Percentiles rank a stretch among this genome's conserved stretches.
These are phyloP conservation scores for Medicago ruthenica DNA, from an alignment of 306 rosid genomes.

Conservation along the genomic window DNA sequence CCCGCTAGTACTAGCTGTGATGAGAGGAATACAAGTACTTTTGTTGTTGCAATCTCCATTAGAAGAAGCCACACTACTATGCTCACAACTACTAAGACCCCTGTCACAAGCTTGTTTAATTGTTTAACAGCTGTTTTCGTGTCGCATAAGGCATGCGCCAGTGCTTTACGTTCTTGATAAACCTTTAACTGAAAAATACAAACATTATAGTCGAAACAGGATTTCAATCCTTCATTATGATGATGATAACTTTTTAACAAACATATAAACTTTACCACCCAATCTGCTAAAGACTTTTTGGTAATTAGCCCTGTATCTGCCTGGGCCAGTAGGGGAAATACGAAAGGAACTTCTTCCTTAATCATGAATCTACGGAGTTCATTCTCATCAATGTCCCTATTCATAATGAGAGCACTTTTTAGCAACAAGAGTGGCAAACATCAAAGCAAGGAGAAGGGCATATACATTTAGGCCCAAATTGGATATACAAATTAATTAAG, in stretches of 20 bases:
- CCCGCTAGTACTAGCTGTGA: constrained; percentile 78
- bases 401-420: constrained; percentile 30
- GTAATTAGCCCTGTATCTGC: constrained; percentile 62
- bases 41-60: constrained; percentile 87
- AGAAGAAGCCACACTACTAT: constrained; percentile 80
- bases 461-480: neutral
- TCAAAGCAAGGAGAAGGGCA: neutral
- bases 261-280: constrained; percentile 74
- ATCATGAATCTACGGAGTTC: constrained; percentile 84
- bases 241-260: neutral
- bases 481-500: neutral
- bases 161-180: constrained; percentile 79
- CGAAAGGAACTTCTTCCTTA: constrained; percentile 76
- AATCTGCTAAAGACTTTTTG: constrained; percentile 67
- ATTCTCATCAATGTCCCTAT: constrained; percentile 74
- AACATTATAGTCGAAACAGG: constrained; percentile 27
- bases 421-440: constrained; percentile 29
- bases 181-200: constrained; percentile 72
- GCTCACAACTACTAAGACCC: constrained; percentile 54
- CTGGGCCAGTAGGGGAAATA: constrained; percentile 65
- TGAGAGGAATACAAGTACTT: constrained; percentile 77
- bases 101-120: constrained; percentile 73
- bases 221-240: constrained; percentile 2
- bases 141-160: constrained; percentile 84
- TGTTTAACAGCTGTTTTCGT: constrained; percentile 93